Evolutionary conservation across 2,329 filamentous ascomycete species (phyloP), one percentile per base, ranked within the genome.

Genomic region (Pleurostoma richardsiae): DNA sequence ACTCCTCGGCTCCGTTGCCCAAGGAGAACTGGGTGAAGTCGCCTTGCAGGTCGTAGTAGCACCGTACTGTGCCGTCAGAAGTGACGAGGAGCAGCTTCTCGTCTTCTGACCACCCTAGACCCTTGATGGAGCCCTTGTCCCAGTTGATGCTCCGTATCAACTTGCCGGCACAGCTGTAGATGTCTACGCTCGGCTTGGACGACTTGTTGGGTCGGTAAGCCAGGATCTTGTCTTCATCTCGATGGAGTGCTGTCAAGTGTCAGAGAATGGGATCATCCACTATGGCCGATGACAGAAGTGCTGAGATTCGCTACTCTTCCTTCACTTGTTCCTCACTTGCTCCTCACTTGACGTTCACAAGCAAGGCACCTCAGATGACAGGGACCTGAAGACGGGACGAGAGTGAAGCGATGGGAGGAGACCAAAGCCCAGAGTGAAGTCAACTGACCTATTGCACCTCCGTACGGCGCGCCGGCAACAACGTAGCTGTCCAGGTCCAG

Each of bases 1-100:
- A 83, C 54, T 95, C 88, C 58, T 97, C 94, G 28, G 91, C 85
- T 28, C 88, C 88, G 65, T 95, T 86, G 45, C 92, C 94, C 0
- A 99, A 74, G 1, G 88, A 91, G 66, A 97, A 99, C 49, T 95
- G 91, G 11, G 86, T 89, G 62, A 99, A 99, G 62, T 97, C 92
- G 52, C 87, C 89, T 64, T 96, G 88, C n/a, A 99, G 72, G 59
- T 94, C 88, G 63, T 90, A 83, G 61, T 91, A 96, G 65, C 90
- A 94, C 50, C 91, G 80, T 40, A 97, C 92, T 1, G 84, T 92
- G 28, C 94, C 94, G 60, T 99, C 92, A 45, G 87, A 81, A 7
- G 90, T 89, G 44, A 97, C 83, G 0, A 96, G 86, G 4, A 99
- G 73, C 41, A 99, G 77, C 62, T 88, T 86, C 73, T 99, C 94